Base-by-base conservation (phyloP, 1,139 yeast genomes). In the Kluyveromyces sp. region DNA sequence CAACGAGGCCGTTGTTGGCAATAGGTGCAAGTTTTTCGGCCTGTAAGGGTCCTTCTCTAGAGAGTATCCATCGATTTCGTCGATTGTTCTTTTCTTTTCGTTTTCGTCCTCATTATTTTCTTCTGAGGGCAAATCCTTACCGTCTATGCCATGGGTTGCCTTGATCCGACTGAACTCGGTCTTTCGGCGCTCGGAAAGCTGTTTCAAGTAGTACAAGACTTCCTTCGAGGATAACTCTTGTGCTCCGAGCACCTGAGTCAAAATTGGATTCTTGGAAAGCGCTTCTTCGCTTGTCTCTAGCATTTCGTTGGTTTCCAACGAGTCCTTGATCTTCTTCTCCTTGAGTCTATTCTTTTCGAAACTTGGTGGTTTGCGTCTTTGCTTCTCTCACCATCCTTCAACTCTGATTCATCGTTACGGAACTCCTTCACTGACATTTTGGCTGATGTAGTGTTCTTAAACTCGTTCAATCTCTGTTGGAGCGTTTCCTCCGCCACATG, bases 401-500 rank as follows among this genome's bases (percentile, higher is more conserved):
- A 2, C 5, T 52, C 49, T 3, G 59, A 50, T 1, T 60, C 58
- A 2, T 68, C 66, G 27, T 67, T 68, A 56, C 97, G 73, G 60
- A 94, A 92, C 43, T 80, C 83, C 43, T 76, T 73, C 26, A 94
- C 81, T 0, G 96, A 79, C 52, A 90, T 67, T 4, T 71, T 70
- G 1, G 90, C 96, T 0, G 95, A 81, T 32, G 76, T 72, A 0
- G 98, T 89, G 46, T 74, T 73, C 56, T 81, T 81, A 63, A 94
- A 94, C 67, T 94, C 99, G 57, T 83, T 83, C 54, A 94, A 73
- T 58, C 99, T 76, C 53, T 87, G 77, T 63, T 92, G 97, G 43
- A 94, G 74, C 0, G 99, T 94, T 52, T 84, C 95, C 56, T 88
- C 95, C 2, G 96, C 96, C 31, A 94, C 92, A 65, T 88, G 96